phyloP scores from a whole-genome alignment of 2,329 filamentous ascomycete species.

The Alternaria sp. region DNA sequence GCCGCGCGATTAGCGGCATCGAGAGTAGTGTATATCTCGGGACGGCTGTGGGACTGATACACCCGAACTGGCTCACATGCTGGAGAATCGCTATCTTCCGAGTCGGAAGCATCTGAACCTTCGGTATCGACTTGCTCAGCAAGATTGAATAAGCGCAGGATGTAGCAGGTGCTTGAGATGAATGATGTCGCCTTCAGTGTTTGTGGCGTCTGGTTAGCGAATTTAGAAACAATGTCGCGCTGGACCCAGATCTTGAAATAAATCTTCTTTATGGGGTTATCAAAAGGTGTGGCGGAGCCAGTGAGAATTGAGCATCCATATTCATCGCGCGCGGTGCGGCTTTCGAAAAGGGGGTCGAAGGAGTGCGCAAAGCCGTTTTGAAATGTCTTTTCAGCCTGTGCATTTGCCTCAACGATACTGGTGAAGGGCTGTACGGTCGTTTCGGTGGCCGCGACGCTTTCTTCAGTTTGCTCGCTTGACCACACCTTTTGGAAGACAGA shows the following conservation, averaged over 20 bases:
- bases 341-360: slow-evolving; percentile 10
- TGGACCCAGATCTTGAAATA: slow-evolving; percentile 31
- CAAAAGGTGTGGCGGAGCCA: slow-evolving; percentile 15
- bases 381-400: slow-evolving; percentile 22
- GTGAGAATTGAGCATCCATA: slow-evolving; percentile 17
- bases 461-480: slow-evolving; percentile 8
- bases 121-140: not conserved
- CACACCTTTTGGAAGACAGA: slow-evolving; percentile 29
- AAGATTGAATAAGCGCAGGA: slow-evolving; percentile 32
- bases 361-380: slow-evolving; percentile 7
- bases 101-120: slow-evolving; percentile 1
- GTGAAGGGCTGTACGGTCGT: slow-evolving; percentile 18
- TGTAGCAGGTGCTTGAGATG: slow-evolving; percentile 31
- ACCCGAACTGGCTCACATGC: slow-evolving; percentile 6
- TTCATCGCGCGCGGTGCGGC: slow-evolving; percentile 15
- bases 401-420: slow-evolving; percentile 27
- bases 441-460: slow-evolving; percentile 1
- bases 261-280: slow-evolving; percentile 17
- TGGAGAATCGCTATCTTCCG: not conserved
- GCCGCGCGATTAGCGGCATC: slow-evolving; percentile 39
- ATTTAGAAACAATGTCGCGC: slow-evolving; percentile 20
- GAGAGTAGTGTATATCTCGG: slow-evolving; percentile 35
- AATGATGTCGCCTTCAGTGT: slow-evolving; percentile 13
- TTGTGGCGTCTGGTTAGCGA: slow-evolving; percentile 15
- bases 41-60: slow-evolving; percentile 18